Base-by-base conservation (phyloP, 129 eudicot species). In the Artemisia tridentata region DNA sequence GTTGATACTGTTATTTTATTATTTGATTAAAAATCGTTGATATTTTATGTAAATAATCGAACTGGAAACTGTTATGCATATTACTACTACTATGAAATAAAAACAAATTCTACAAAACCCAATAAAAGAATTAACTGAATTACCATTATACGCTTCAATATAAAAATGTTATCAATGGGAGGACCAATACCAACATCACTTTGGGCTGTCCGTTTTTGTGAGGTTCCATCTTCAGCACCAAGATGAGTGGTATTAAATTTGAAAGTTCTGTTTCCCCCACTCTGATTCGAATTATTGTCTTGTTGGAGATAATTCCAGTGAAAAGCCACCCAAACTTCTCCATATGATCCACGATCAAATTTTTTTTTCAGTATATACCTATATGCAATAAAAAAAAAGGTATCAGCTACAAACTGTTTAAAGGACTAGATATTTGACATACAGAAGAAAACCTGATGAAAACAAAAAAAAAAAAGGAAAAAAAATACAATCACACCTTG, bases 271-370 rank as follows among this genome's bases (percentile, higher is more conserved):
- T 79, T 78, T 27, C 67, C 80, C 63, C 14, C 50, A 45, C 49
- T 71, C 81, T 58, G 48, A 29, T 83, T 51, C 5, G 79, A 66
- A 72, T 73, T 74, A 57, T 76, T 82, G 25, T 64, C 75, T 63
- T 67, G 81, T 29, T 72, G 79, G 59, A 88, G 85, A 85, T 86
- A 80, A 74, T 80, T 80, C 89, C 96, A 93, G 48, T 90, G 86
- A 83, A 93, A 87, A 43, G 99, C 99, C 62, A 93, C 84, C 99
- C 99, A 93, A 84, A 93, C 99, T 84, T 93, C 99, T 70, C 99
- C 99, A 82, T 79, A 93, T 59, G 99, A 84, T 74, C 99, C 99
- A 57, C 91, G 99, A 50, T 86, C 97, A 82, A 84, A 93, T 80
- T 91, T 84, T 79, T 86, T 93, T 84, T 84, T 93, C 50, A 93